phyloP scores from a whole-genome alignment of 345 rosid species.

The Geranium brycei region DNA sequence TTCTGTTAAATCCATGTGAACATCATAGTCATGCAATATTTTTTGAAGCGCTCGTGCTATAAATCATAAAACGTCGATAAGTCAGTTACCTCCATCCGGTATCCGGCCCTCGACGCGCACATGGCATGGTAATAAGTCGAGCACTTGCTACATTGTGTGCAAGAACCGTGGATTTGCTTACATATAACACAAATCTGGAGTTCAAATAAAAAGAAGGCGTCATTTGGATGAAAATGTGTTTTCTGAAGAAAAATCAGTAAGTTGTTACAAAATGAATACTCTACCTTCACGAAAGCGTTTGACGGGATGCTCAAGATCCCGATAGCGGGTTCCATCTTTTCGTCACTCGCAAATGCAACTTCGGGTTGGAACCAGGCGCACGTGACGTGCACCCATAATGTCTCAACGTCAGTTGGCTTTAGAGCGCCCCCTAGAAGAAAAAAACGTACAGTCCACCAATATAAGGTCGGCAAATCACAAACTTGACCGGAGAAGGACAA shows the following conservation, averaged over 20 bases:
- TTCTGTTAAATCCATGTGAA: too few species aligned
- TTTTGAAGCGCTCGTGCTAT: too few species aligned
- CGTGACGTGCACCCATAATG: constrained; percentile 83
- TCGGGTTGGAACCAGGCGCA: constrained; percentile 98
- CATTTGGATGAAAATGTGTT: constrained; percentile 7
- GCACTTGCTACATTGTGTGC: constrained; percentile 86
- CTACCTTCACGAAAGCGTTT: constrained; percentile 70
- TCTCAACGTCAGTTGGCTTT: constrained; percentile 69
- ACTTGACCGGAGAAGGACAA: too few species aligned
- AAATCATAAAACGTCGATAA: neutral
- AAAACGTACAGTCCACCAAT: constrained; percentile 7
- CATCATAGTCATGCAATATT: too few species aligned
- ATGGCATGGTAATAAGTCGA: constrained; percentile 68
- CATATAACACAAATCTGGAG: constrained; percentile 17
- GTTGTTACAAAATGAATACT: neutral
- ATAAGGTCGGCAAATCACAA: constrained; percentile 4
- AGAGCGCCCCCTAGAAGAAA: constrained; percentile 72
- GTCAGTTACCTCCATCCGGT: constrained; percentile 69
- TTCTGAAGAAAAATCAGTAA: too few species aligned
- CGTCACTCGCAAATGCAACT: constrained; percentile 69
- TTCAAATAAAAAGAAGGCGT: constrained; percentile 8
- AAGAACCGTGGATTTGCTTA: constrained; percentile 27
- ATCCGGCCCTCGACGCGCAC: constrained; percentile 87
- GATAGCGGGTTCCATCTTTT: constrained; percentile 88
- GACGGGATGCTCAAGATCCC: constrained; percentile 71